Evolutionary conservation across 306 rosid species (phyloP), one percentile per base, ranked within the genome.

Genomic region (Cicer pinnatifidum): DNA sequence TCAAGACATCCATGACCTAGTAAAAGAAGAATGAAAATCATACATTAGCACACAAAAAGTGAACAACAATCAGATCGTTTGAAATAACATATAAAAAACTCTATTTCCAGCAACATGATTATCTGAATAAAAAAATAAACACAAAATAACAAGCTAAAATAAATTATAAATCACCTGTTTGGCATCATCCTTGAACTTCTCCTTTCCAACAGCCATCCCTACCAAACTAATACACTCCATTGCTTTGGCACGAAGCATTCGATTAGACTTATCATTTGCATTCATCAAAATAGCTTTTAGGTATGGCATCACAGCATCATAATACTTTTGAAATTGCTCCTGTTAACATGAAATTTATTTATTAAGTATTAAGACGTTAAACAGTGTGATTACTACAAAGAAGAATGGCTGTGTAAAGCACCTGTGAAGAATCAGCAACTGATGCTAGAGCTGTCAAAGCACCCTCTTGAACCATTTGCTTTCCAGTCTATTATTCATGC

Each of bases 121-220:
- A 56, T 41, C 56, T 15, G 8, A 19, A 13, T 12, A 53, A 38
- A 71, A 56, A 59, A 33, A 7, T 37, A 44, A 23, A 48, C 20
- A 54, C 47, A 23, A 76, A 67, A 61, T 23, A 50, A 53, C 64
- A 50, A 6, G 16, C 7, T 1, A 8, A 69, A 73, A 35, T 44
- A 58, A 46, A 69, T 44, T 16, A 69, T 35, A 48, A 51, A 46
- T 43, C 64, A 94, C 97, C 96, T 95, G 98, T 86, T 94, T 94
- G 57, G 98, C 98, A 70, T 94, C 98, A 48, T 89, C 92, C 85
- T 92, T 89, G 84, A 91, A 94, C 82, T 94, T 91, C 12, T 88
- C 98, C 84, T 94, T 94, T 73, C 98, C 98, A 85, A 94, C 98
- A 64, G 98, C 98, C 98, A 94, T 94, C 47, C 98, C 98, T 72